Percentiles rank a stretch among this genome's conserved stretches.
phyloP scores from a whole-genome alignment of 1,284 basidiomycete species.

The Sporisorium scitamineum region DNA sequence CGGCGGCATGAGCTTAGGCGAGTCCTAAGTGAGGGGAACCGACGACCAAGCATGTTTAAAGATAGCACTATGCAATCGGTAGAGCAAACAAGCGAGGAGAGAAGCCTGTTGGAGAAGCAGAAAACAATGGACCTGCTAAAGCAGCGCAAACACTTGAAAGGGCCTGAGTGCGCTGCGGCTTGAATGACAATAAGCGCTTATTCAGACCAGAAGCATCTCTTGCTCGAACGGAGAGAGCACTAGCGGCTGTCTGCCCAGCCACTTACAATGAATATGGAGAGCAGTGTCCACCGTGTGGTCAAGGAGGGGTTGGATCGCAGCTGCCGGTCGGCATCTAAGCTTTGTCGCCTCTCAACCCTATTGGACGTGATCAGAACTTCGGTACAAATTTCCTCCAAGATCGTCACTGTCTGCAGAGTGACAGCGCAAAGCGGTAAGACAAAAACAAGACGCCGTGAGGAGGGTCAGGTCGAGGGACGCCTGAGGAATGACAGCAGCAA shows the following conservation, averaged over 20 bases:
- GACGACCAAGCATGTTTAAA: neutral
- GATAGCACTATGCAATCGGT: slow-evolving; percentile 9
- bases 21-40: neutral
- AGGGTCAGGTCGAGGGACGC: neutral
- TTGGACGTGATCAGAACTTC: neutral
- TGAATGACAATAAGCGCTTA: neutral
- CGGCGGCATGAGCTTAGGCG: slow-evolving; percentile 24
- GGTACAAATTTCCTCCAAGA: neutral
- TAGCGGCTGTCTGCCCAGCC: too few relatives aligned
- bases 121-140: neutral
- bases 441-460: neutral
- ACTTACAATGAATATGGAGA: too few relatives aligned
- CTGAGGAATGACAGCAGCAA: slow-evolving; percentile 16
- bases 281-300: slow-evolving; percentile 1
- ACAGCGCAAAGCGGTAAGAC: too few relatives aligned
- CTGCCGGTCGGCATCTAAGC: slow-evolving; percentile 4
- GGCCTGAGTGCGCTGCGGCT: neutral
- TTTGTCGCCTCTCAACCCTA: neutral
- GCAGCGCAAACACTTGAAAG: neutral
- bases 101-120: neutral
- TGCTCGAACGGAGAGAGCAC: neutral
- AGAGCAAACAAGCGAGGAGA: neutral
- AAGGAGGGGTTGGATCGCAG: slow-evolving; percentile 3
- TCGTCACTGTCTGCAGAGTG: neutral
- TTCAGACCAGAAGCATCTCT: neutral